Evolutionary conservation across 805 yeast species (phyloP).

Genomic region (Candida incommunis): DNA sequence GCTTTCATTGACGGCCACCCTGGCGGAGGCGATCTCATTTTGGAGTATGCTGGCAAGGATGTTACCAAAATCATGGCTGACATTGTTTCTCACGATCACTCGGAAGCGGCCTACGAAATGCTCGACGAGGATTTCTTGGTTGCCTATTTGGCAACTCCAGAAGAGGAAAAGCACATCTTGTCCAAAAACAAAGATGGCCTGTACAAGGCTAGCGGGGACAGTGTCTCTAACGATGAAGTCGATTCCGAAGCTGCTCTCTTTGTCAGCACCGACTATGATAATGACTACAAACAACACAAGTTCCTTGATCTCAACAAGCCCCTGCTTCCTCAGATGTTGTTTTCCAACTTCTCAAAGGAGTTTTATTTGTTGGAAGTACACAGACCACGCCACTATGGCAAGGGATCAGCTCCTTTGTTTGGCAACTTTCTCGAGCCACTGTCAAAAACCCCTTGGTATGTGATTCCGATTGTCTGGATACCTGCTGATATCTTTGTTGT

Average conservation of each 20-base stretch:
- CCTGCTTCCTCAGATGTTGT: slow-evolving; percentile 63
- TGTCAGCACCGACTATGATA: slow-evolving; percentile 62
- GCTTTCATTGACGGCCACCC: slow-evolving; percentile 59
- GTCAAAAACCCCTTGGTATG: slow-evolving; percentile 88
- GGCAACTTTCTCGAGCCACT: slow-evolving; percentile 92
- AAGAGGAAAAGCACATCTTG: slow-evolving; percentile 60
- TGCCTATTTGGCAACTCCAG: slow-evolving; percentile 70
- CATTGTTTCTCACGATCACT: slow-evolving; percentile 56
- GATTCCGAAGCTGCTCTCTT: slow-evolving; percentile 63
- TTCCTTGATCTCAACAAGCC: slow-evolving; percentile 81
- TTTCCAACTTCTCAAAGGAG: slow-evolving; percentile 65
- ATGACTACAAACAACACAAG: slow-evolving; percentile 62
- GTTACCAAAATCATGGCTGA: slow-evolving; percentile 67
- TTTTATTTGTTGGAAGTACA: slow-evolving; percentile 94
- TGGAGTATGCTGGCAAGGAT: slow-evolving; percentile 24
- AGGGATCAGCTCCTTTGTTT: slow-evolving; percentile 90
- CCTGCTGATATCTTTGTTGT: slow-evolving; percentile 61
- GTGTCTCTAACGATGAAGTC: slow-evolving; percentile 27
- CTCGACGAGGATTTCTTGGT: slow-evolving; percentile 66
- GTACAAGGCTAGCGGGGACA: slow-evolving; percentile 22
- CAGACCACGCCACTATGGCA: slow-evolving; percentile 95
- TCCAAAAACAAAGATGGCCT: slow-evolving; percentile 42
- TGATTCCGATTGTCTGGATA: slow-evolving; percentile 76
- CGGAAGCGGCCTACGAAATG: slow-evolving; percentile 77
- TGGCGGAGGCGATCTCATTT: slow-evolving; percentile 47